These are phyloP conservation scores for Camellia sinensis DNA, from an alignment of 148 eudicot species.

Conservation along the genomic window DNA sequence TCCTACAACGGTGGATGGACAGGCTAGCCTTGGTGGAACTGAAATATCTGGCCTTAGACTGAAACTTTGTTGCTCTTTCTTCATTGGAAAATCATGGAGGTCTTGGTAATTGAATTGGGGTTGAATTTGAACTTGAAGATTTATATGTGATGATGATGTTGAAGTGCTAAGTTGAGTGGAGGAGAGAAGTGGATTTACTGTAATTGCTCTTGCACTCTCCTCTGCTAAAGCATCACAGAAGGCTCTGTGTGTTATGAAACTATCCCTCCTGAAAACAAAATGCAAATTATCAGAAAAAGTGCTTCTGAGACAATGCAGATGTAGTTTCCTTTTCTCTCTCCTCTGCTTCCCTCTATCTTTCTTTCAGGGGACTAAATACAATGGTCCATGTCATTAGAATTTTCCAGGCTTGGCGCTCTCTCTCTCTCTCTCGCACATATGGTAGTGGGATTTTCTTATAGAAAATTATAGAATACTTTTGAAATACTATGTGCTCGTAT, in stretches of 20 bases:
- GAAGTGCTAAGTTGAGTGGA: constrained; percentile 21
- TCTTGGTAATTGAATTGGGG: constrained; percentile 24
- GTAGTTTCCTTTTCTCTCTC: not conserved
- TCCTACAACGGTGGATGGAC: not conserved
- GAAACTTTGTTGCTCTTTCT: constrained; percentile 51
- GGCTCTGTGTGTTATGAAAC: constrained; percentile 89
- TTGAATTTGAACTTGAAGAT: constrained; percentile 33
- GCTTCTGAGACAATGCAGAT: not conserved
- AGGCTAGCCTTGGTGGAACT: constrained; percentile 60
- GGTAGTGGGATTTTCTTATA: too few relatives aligned
- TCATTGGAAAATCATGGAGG: constrained; percentile 37
- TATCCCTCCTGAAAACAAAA: constrained; percentile 64
- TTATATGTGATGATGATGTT: constrained; percentile 25
- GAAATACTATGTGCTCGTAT: too few relatives aligned
- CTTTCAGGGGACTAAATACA: not conserved
- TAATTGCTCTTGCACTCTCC: constrained; percentile 62
- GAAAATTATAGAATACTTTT: too few relatives aligned
- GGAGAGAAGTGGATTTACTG: constrained; percentile 32
- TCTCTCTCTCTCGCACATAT: not conserved
- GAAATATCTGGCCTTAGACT: constrained; percentile 29
- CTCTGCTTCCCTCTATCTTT: not conserved
- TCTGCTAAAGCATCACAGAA: constrained; percentile 89
- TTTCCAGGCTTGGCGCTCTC: not conserved
- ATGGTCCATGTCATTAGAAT: not conserved
- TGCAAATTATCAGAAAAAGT: not conserved